Evolutionary conservation across 495 filamentous ascomycete species (phyloP).

Genomic region (Saxophila tyrrhenica): DNA sequence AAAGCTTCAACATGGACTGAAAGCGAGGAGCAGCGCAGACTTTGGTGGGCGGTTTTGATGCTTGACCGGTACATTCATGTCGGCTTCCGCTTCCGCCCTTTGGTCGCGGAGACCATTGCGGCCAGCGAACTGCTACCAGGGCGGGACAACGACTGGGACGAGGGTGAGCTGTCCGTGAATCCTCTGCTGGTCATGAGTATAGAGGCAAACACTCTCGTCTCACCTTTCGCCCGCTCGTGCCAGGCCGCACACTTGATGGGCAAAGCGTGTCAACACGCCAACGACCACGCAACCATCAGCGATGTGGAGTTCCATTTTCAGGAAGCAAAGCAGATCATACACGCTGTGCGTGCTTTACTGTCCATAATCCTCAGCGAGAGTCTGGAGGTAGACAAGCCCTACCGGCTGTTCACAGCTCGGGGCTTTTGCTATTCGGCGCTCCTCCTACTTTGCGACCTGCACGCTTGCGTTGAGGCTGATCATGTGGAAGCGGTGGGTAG

Average conservation of each 20-base stretch:
- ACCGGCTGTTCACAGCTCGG: constrained; percentile 6
- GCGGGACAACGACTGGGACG: constrained; percentile 16
- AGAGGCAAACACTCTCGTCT: background rate
- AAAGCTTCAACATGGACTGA: constrained; percentile 31
- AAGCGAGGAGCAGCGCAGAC: constrained; percentile 35
- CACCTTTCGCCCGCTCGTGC: constrained; percentile 10
- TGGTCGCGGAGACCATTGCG: constrained; percentile 31
- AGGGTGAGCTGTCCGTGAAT: constrained; percentile 14
- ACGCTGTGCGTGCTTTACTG: constrained; percentile 3
- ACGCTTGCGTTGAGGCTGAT: constrained; percentile 3
- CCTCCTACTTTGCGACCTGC: constrained; percentile 4
- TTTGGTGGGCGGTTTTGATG: constrained; percentile 40
- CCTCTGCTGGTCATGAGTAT: constrained; percentile 5
- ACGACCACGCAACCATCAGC: background rate
- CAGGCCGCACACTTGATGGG: constrained; percentile 13
- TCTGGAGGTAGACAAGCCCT: background rate
- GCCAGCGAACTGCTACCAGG: constrained; percentile 31
- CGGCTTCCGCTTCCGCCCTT: constrained; percentile 33
- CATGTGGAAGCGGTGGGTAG: constrained; percentile 1
- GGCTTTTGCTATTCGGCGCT: constrained; percentile 8
- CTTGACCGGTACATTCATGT: constrained; percentile 36
- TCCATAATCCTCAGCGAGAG: background rate
- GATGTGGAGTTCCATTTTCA: constrained; percentile 13
- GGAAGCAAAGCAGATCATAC: constrained; percentile 8
- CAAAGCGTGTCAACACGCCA: constrained; percentile 1